Conservation (phyloP, 768 basidiomycete genomes). For the Auricularia sp. region DNA sequence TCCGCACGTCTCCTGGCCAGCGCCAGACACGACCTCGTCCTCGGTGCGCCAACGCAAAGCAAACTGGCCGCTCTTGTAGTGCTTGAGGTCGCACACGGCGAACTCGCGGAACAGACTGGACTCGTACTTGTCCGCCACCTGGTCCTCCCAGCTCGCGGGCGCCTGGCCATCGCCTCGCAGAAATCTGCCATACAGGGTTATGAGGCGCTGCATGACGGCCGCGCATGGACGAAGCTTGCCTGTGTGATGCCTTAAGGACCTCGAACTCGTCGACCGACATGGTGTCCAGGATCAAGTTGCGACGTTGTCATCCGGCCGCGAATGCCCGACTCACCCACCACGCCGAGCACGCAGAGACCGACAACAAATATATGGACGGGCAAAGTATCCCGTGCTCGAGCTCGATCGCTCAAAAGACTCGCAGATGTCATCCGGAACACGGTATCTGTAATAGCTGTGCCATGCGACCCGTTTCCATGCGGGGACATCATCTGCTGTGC, state of each 20-base stretch:
- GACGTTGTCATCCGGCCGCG: neutral
- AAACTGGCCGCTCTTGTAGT: conserved; percentile 88
- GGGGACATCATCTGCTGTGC: neutral
- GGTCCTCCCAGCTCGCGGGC: conserved; percentile 63
- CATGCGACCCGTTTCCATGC: neutral
- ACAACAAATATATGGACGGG: too few species aligned
- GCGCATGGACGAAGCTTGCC: conserved; percentile 24
- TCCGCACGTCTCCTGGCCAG: conserved; percentile 81
- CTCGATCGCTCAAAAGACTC: too few species aligned
- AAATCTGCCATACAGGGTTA: conserved; percentile 40
- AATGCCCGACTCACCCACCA: neutral
- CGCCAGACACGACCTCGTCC: conserved; percentile 73
- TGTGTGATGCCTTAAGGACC: conserved; percentile 64
- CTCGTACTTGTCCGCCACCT: conserved; percentile 84
- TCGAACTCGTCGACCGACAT: conserved; percentile 57
- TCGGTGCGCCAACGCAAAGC: conserved; percentile 92
- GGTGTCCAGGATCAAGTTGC: conserved; percentile 22
- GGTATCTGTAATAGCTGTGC: neutral
- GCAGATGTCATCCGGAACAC: neutral
- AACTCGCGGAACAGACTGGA: conserved; percentile 82
- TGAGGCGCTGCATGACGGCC: neutral
- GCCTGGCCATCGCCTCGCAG: conserved; percentile 46
- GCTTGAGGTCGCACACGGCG: conserved; percentile 87
- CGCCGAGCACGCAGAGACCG: too few species aligned
- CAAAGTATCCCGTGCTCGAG: too few species aligned